These are phyloP conservation scores for Mediolabrus comicus DNA, from an alignment of 108 stramenopile genomes.

Conservation along the genomic window DNA sequence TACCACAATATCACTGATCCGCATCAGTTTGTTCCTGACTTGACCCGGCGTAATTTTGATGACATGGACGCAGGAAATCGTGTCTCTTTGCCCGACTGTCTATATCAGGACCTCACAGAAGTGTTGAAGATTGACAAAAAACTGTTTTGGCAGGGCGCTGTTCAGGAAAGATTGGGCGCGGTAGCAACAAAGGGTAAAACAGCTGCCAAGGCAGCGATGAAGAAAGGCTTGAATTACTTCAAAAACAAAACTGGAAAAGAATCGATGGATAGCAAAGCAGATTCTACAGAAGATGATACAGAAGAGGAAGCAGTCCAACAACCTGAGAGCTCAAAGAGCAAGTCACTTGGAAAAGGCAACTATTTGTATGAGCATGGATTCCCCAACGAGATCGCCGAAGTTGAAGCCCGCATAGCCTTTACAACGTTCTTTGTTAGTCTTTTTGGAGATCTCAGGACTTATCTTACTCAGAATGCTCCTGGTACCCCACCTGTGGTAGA, in stretches of 20 bases:
- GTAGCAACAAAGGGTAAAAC: slow-evolving; percentile 35
- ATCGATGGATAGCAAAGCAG: slow-evolving; percentile 14
- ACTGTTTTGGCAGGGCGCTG: slow-evolving; percentile 38
- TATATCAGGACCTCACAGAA: slow-evolving; percentile 38
- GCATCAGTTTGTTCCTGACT: slow-evolving; percentile 28
- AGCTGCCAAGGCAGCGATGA: slow-evolving; percentile 30
- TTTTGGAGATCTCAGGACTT: slow-evolving; percentile 43
- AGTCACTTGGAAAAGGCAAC: slow-evolving; percentile 33
- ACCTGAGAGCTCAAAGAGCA: slow-evolving; percentile 5
- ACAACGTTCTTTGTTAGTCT: slow-evolving; percentile 43
- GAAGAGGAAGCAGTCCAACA: slow-evolving; percentile 12
- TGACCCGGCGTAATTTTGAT: slow-evolving; percentile 31
- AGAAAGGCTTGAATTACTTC: slow-evolving; percentile 38
- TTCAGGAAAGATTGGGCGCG: slow-evolving; percentile 49
- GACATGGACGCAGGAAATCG: slow-evolving; percentile 24
- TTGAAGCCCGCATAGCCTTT: slow-evolving; percentile 45
- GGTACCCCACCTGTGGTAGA: slow-evolving; percentile 38
- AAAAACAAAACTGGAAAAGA: slow-evolving; percentile 16
- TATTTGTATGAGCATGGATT: slow-evolving; percentile 39
- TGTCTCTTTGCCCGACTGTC: slow-evolving; percentile 25
- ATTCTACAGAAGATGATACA: slow-evolving; percentile 3
- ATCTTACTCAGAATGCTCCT: slow-evolving; percentile 30
- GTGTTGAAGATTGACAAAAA: slow-evolving; percentile 30
- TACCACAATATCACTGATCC: slow-evolving; percentile 35
- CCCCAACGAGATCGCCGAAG: slow-evolving; percentile 41